Base-by-base conservation (phyloP, 495 filamentous ascomycete genomes). In the Talaromyces adpressus region DNA sequence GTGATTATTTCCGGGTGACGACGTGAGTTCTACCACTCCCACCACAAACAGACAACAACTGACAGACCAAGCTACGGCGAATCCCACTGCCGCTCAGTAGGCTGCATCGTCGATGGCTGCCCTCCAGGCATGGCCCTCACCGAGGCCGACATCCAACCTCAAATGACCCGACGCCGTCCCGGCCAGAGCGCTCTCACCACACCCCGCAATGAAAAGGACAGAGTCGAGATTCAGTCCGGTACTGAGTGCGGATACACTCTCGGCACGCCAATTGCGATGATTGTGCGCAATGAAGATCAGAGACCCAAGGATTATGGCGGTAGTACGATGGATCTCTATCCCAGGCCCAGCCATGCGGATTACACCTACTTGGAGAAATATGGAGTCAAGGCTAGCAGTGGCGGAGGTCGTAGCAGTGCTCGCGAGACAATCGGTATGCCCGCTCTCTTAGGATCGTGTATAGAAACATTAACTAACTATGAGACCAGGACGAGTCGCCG, bases 321-420 rank as follows among this genome's bases (percentile, higher is more conserved):
- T 70, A 86, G 86, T 68, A 97, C 93, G 49, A 98, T 97, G 87
- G 91, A 97, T 73, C 73, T 85, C 49, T 97, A 89, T 82, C 94
- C 94, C 11, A 83, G 94, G 36, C 94, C 94, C 9, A 91, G 87
- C 72, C 94, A 98, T 75, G 94, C 94, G 59, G 94, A 98, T 72
- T 97, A 88, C 82, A 98, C 94, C 66, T 98, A 98, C 75, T 84
- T 96, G 54, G 89, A 93, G 79, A 98, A 98, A 76, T 98, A 98
- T 68, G 94, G 94, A 11, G 89, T 98, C 61, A 94, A 96, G 80
- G 92, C 95, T 6, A 91, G 87, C 74, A 92, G 89, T 65, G 94
- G 94, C 63, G 94, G 94, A 65, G 95, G 94, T 27, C 85, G 95
- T 65, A 94, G 90, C 74, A 92, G 88, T 72, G 94, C 94, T 18